These are phyloP conservation scores for Wilcoxina mikolae DNA, from an alignment of 495 filamentous ascomycete species.

Conservation along the genomic window DNA sequence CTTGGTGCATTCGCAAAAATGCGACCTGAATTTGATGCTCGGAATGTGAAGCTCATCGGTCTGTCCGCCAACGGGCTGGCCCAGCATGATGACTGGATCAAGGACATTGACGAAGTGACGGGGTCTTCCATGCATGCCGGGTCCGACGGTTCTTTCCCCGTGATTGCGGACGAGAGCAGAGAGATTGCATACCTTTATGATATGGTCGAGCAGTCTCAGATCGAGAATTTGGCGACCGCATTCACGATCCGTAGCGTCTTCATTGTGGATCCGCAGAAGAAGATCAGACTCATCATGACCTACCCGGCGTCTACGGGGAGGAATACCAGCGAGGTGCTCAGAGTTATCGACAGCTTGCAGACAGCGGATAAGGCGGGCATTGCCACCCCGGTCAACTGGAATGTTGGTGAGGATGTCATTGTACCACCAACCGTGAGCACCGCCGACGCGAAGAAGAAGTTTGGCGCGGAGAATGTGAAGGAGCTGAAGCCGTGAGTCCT, in stretches of 20 bases:
- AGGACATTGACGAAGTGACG: conserved; percentile 88
- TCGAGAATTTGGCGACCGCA: conserved; percentile 25
- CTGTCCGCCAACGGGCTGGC: conserved; percentile 68
- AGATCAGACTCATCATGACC: conserved; percentile 48
- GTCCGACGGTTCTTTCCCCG: conserved; percentile 37
- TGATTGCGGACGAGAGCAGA: conserved; percentile 53
- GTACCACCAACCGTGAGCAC: conserved; percentile 49
- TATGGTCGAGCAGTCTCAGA: conserved; percentile 41
- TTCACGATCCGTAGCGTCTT: conserved; percentile 57
- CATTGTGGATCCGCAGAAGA: conserved; percentile 55
- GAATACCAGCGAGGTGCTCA: conserved; percentile 50
- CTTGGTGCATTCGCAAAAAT: conserved; percentile 94
- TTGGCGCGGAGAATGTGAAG: conserved; percentile 41
- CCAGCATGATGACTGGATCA: conserved; percentile 64
- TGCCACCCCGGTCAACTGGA: conserved; percentile 51
- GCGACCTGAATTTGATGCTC: conserved; percentile 88
- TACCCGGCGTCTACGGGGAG: conserved; percentile 53
- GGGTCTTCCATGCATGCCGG: conserved; percentile 29
- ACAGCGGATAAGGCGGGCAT: conserved; percentile 48
- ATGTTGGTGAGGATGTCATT: conserved; percentile 51
- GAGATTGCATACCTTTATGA: conserved; percentile 52
- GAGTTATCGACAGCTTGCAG: conserved; percentile 53
- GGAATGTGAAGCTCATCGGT: conserved; percentile 89
- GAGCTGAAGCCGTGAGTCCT: conserved; percentile 47
- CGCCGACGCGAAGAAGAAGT: conserved; percentile 51